A percentile compares a stretch with the other conserved stretches of the same genome.
These are phyloP conservation scores for Saccharomycopsis selenospora DNA, from an alignment of 805 yeast genomes.

Conservation along the genomic window DNA sequence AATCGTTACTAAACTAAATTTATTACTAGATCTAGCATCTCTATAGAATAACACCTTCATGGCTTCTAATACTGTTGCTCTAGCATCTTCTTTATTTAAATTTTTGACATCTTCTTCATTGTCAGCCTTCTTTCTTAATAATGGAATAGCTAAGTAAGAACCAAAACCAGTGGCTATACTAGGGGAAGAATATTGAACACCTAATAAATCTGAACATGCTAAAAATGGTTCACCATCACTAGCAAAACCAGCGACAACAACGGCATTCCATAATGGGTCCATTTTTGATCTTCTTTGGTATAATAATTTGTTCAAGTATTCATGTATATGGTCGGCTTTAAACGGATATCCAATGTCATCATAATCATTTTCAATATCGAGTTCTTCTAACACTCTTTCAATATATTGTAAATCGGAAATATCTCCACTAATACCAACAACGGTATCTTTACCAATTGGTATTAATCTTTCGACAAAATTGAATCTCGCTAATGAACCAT, in stretches of 20 bases:
- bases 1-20: constrained; percentile 72
- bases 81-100: constrained; percentile 67
- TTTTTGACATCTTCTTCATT: constrained; percentile 66
- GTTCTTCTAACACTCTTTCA: constrained; percentile 64
- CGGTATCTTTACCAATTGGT: constrained; percentile 75
- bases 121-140: constrained; percentile 78
- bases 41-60: constrained; percentile 94
- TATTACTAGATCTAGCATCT: constrained; percentile 90
- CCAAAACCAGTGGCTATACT: constrained; percentile 96
- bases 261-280: constrained; percentile 95
- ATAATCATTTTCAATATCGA: constrained; percentile 72
- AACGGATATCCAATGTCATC: constrained; percentile 48
- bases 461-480: constrained; percentile 78
- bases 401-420: constrained; percentile 87
- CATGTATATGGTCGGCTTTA: constrained; percentile 83
- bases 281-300: constrained; percentile 85
- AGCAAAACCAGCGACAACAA: constrained; percentile 84
- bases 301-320: constrained; percentile 75
- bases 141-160: constrained; percentile 86
- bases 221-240: constrained; percentile 64
- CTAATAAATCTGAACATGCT: constrained; percentile 82
- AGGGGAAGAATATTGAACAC: constrained; percentile 84
- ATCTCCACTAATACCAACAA: constrained; percentile 93
- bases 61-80: constrained; percentile 67
- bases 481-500: constrained; percentile 88